Evolutionary conservation across 306 rosid species (phyloP).

Genomic region (Casuarina cunninghamiana): DNA sequence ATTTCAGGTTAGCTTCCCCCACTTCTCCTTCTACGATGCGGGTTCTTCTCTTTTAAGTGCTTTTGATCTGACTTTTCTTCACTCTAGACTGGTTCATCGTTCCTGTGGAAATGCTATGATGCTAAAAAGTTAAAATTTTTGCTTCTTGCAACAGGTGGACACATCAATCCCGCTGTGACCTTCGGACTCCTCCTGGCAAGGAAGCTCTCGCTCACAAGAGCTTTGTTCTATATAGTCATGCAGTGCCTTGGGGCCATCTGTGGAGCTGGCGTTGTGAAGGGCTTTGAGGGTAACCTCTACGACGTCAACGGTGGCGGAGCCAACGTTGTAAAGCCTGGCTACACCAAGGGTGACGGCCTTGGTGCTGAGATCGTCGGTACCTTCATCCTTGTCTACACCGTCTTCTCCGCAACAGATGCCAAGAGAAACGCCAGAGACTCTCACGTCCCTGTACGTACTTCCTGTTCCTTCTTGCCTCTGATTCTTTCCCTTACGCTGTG

Average conservation of each 20-base stretch:
- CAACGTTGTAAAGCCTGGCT: conserved; percentile 57
- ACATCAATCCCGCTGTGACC: conserved; percentile 92
- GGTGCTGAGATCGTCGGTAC: conserved; percentile 96
- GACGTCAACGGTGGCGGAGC: conserved; percentile 71
- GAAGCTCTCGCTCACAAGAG: conserved; percentile 77
- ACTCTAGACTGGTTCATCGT: neutral
- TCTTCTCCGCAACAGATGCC: conserved; percentile 93
- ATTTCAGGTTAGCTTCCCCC: conserved; percentile 53
- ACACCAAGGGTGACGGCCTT: conserved; percentile 85
- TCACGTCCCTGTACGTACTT: conserved; percentile 75
- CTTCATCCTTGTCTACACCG: conserved; percentile 92
- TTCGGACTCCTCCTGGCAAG: conserved; percentile 85
- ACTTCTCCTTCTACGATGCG: neutral
- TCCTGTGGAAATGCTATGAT: neutral
- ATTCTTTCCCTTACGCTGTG: neutral
- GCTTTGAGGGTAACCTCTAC: conserved; percentile 49
- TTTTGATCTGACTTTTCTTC: neutral
- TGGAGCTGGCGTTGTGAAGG: conserved; percentile 94
- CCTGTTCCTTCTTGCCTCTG: neutral
- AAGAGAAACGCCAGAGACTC: conserved; percentile 91
- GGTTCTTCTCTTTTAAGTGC: neutral
- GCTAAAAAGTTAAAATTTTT: neutral
- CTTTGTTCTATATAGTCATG: conserved; percentile 77
- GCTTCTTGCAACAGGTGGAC: conserved; percentile 62
- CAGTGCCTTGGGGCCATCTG: conserved; percentile 92